Evolutionary conservation across 768 basidiomycete species (phyloP).

Genomic region (Peribolospora kevripleyi): DNA sequence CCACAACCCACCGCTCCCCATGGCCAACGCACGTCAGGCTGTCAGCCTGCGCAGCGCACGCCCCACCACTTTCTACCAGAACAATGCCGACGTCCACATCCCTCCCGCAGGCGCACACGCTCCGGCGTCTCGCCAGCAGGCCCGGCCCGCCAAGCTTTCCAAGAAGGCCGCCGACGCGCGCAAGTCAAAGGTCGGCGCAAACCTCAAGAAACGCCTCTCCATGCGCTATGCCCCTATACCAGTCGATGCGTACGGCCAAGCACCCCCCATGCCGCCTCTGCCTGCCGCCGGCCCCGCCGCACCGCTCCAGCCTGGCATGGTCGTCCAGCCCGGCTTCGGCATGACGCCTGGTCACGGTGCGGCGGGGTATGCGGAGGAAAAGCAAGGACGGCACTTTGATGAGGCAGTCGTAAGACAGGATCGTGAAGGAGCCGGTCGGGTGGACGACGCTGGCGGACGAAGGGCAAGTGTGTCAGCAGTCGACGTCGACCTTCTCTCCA

Average conservation of each 20-base stretch:
- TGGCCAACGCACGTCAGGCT: too few species aligned
- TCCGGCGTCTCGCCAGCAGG: background rate
- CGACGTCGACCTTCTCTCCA: conserved; percentile 39
- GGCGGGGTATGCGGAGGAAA: conserved; percentile 28
- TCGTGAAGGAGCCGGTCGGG: conserved; percentile 24
- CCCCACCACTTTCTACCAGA: background rate
- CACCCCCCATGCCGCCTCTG: conserved; percentile 35
- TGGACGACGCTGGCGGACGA: conserved; percentile 32
- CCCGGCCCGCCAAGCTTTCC: background rate
- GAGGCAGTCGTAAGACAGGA: conserved; percentile 1
- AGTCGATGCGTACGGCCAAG: conserved; percentile 31
- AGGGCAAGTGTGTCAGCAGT: conserved; percentile 17
- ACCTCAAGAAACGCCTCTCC: conserved; percentile 89
- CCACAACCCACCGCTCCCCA: too few species aligned
- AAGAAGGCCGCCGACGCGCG: conserved; percentile 9
- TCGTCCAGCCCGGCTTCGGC: conserved; percentile 6
- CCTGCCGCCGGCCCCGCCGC: conserved; percentile 20
- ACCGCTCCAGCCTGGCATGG: conserved; percentile 7
- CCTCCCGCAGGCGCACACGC: too few species aligned
- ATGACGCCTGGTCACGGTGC: conserved; percentile 19
- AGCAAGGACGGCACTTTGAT: conserved; percentile 18
- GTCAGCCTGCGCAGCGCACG: too few species aligned
- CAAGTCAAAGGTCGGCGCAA: conserved; percentile 44
- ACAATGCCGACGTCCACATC: background rate
- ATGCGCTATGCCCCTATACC: conserved; percentile 41